phyloP scores from a whole-genome alignment of 2,329 filamentous ascomycete genomes.

The Penicillium sp. region DNA sequence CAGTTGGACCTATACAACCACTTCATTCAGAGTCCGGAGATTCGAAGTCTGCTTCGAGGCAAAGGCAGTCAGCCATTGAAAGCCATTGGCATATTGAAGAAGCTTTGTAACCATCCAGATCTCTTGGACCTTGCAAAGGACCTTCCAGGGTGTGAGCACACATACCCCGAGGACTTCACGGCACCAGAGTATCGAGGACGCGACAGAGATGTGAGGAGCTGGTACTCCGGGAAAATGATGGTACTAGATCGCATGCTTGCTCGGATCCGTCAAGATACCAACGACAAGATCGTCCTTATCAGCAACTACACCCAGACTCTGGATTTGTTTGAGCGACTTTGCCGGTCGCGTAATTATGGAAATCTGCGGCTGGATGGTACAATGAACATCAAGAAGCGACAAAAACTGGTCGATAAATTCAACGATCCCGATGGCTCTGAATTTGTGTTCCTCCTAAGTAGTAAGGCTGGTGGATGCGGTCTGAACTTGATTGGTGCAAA shows the following conservation, averaged over 20 bases:
- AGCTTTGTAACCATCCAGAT: constrained; percentile 97
- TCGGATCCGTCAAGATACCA: constrained; percentile 90
- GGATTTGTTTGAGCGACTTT: constrained; percentile 89
- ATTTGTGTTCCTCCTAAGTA: constrained; percentile 93
- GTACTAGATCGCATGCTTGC: constrained; percentile 98
- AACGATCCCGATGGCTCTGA: constrained; percentile 88
- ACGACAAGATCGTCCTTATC: constrained; percentile 98
- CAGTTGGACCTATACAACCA: constrained; percentile 94
- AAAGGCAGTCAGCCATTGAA: constrained; percentile 96
- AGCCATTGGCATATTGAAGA: constrained; percentile 94
- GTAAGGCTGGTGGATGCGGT: constrained; percentile 94
- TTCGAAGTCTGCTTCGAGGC: constrained; percentile 84
- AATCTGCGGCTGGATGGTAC: constrained; percentile 88
- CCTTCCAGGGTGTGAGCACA: constrained; percentile 79
- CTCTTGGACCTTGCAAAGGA: constrained; percentile 80
- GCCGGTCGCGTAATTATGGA: constrained; percentile 80
- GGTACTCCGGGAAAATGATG: constrained; percentile 98
- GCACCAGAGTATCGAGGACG: constrained; percentile 84
- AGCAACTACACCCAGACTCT: constrained; percentile 97
- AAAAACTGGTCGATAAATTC: constrained; percentile 97
- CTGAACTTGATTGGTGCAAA: constrained; percentile 95
- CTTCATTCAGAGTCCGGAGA: constrained; percentile 93
- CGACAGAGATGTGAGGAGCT: constrained; percentile 88
- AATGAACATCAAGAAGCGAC: constrained; percentile 96
- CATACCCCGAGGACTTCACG: constrained; percentile 82